phyloP scores from a whole-genome alignment of 108 stramenopile species.

The Stephanodiscus minutulus region DNA sequence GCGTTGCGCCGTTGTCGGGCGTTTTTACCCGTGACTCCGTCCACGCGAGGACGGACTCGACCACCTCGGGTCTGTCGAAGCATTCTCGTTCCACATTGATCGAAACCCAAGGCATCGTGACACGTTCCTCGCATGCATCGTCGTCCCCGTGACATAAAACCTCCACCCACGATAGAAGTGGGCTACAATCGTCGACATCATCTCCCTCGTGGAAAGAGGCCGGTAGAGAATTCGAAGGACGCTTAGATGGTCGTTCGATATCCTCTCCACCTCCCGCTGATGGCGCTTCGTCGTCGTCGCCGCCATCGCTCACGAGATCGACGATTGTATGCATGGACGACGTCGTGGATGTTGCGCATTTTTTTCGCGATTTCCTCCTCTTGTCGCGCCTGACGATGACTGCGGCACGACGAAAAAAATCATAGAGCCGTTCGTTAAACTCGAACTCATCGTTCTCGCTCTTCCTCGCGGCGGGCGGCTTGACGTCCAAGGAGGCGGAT shows the following conservation, averaged over 20 bases:
- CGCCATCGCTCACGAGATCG: conserved; percentile 18
- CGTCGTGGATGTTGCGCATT: neutral
- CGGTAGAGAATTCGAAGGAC: neutral
- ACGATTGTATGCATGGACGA: conserved; percentile 7
- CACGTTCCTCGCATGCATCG: conserved; percentile 5
- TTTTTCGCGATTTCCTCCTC: conserved; percentile 8
- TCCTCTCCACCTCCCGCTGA: neutral
- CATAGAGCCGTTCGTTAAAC: neutral
- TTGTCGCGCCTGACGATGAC: neutral
- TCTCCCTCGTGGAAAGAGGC: neutral
- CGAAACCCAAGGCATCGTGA: conserved; percentile 26
- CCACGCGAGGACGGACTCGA: conserved; percentile 52
- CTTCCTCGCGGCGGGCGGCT: conserved; percentile 10
- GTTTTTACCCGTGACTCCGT: neutral
- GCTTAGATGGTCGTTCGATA: neutral
- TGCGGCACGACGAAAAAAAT: conserved; percentile 11
- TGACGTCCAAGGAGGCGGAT: conserved; percentile 11
- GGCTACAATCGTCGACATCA: neutral
- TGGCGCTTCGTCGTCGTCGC: conserved; percentile 9
- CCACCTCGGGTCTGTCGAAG: conserved; percentile 50
- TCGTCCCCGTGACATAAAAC: conserved; percentile 40
- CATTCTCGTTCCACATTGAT: conserved; percentile 29
- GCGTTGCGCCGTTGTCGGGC: neutral
- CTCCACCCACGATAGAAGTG: conserved; percentile 51
- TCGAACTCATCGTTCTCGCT: neutral